Base-by-base conservation (phyloP, 73 alveolate species). In the Blepharisma japonicum region DNA sequence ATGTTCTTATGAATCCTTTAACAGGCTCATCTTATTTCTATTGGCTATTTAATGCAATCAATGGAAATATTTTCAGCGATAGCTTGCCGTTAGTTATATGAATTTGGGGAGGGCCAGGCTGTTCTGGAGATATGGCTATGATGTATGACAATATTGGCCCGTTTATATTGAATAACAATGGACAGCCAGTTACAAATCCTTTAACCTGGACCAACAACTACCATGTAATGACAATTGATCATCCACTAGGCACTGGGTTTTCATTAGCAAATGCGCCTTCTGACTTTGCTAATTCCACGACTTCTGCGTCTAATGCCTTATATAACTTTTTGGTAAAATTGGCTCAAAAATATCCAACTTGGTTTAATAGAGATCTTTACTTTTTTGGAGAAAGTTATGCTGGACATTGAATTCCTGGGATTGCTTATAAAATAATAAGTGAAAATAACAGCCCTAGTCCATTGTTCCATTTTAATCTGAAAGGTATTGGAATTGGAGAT, bases 21-120 rank as follows among this genome's bases (percentile, higher is more conserved):
- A 70, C 56, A 70, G 80, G 80, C 9, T 70, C 80, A 14, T 9
- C 80, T n/a, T 45, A 14, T 7, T 70, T 70, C 39, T 70, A 70
- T 45, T 70, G 80, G 80, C 66, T 45, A 1, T 70, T 70, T 47
- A 45, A 39, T 9, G 18, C 80, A 39, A 47, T 70, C 27, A 21
- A 70, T 45, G 61, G 56, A 7, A 70, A 70, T n/a, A 70, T 45
- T 11, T 9, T 54, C 27, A 45, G 42, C 4, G 67, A 61, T 25
- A 18, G 49, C 11, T 45, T 23, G 71, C 68, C 80, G 4, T 45
- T 47, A 20, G 94, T 92, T 8, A 56, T 90, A 77, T 92, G 98
- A 96, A 84, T 92, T 6, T 84, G 88, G 38, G 98, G 98, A 48
- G 98, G 98, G 14, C 98, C 98, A 25, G 96, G 96, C 3, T 91